Evolutionary conservation across 2,329 filamentous ascomycete species (phyloP).

Genomic region (Dactylonectria estremocensis): DNA sequence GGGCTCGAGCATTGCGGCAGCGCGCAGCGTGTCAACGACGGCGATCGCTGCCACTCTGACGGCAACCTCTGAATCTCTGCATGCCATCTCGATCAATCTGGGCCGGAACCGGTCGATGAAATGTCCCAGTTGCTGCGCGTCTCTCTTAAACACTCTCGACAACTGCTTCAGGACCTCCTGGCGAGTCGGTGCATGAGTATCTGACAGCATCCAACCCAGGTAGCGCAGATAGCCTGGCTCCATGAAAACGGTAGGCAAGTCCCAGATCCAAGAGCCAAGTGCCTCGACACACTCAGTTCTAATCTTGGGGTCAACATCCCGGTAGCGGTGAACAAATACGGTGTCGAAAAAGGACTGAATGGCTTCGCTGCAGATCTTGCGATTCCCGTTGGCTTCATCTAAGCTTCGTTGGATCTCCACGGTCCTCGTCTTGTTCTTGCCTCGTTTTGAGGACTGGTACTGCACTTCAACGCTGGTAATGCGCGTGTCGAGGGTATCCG

Average conservation of each 20-base stretch:
- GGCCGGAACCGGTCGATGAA: conserved; percentile 94
- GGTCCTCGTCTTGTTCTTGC: conserved; percentile 84
- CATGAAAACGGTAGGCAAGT: conserved; percentile 89
- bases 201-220: conserved; percentile 94
- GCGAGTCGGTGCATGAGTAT: conserved; percentile 80
- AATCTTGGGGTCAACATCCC: conserved; percentile 92
- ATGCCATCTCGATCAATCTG: conserved; percentile 93
- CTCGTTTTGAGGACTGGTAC: conserved; percentile 80
- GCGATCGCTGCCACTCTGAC: conserved; percentile 87
- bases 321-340: conserved; percentile 95
- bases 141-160: conserved; percentile 82
- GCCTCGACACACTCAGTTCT: conserved; percentile 90
- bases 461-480: conserved; percentile 85
- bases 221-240: conserved; percentile 93
- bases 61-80: conserved; percentile 83
- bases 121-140: conserved; percentile 86
- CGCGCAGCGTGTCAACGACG: conserved; percentile 85
- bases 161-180: conserved; percentile 91
- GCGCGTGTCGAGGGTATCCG: conserved; percentile 78
- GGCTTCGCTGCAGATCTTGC: conserved; percentile 78
- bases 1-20: conserved; percentile 89
- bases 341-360: conserved; percentile 92
- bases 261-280: conserved; percentile 89
- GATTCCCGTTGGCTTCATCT: conserved; percentile 77
- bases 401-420: conserved; percentile 81